These are phyloP conservation scores for Pseudonitzschia multiseries DNA, from an alignment of 108 stramenopile genomes.

Conservation along the genomic window DNA sequence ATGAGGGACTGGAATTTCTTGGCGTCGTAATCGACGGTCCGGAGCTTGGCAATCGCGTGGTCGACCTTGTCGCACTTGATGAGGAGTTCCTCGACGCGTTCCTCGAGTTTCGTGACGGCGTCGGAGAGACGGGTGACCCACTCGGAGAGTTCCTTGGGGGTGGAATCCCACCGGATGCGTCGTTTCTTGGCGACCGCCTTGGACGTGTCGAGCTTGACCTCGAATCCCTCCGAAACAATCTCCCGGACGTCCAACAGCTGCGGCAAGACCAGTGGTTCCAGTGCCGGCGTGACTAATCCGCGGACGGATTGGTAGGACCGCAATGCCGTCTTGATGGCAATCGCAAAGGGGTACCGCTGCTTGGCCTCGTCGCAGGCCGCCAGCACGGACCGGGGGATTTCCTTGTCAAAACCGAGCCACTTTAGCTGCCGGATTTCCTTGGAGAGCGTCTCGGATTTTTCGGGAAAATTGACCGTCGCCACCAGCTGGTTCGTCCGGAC, in stretches of 20 bases:
- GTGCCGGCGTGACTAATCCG: conserved; percentile 60
- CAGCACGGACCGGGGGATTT: conserved; percentile 71
- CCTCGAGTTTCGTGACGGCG: conserved; percentile 80
- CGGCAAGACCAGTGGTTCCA: conserved; percentile 78
- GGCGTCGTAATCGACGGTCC: conserved; percentile 61
- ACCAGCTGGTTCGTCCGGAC: conserved; percentile 51
- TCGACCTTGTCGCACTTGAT: conserved; percentile 74
- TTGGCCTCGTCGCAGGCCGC: conserved; percentile 73
- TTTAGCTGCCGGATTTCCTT: conserved; percentile 95
- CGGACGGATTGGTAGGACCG: conserved; percentile 80
- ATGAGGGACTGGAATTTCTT: conserved; percentile 59
- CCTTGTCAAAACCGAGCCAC: conserved; percentile 90
- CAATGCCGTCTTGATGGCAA: conserved; percentile 89
- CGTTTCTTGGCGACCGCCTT: conserved; percentile 63
- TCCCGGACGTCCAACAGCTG: conserved; percentile 76
- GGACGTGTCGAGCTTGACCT: conserved; percentile 62
- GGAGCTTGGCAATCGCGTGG: conserved; percentile 46
- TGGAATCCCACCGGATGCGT: conserved; percentile 80
- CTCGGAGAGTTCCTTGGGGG: conserved; percentile 57
- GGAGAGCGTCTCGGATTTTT: conserved; percentile 85
- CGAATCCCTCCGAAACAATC: conserved; percentile 77
- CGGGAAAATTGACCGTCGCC: conserved; percentile 93
- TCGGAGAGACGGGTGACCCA: conserved; percentile 89
- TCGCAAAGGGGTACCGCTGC: conserved; percentile 71
- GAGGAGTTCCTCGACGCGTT: conserved; percentile 78